Base-by-base conservation (phyloP, 805 yeast genomes). In the Candida dajiaensis region DNA sequence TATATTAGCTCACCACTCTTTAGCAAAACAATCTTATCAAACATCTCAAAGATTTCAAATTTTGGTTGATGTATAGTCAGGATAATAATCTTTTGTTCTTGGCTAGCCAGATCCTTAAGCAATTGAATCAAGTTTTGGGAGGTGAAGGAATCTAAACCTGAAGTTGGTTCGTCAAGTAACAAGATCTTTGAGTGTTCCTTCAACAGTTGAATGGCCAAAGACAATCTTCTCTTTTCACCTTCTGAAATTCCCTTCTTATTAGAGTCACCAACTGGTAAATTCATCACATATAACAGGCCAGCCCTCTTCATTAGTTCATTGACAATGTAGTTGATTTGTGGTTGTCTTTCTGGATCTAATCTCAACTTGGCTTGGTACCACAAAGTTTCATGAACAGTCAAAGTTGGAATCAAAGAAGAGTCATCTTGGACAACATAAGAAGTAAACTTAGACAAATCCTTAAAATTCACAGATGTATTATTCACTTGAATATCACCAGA, bases 371-470 rank as follows among this genome's bases (percentile, higher is more conserved):
- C 95, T 28, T 89, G 89, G 65, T 72, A 85, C 46, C 71, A 70
- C 20, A 88, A 65, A 0, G 95, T 86, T 63, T 88, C 96, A 42
- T 81, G 62, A 2, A 89, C 96, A 0, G 96, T 87, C 45, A 88
- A 67, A 8, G 80, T 71, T 1, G 92, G 77, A 37, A 86, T 66
- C 44, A 88, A 67, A 35, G 85, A 81, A 50, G 80, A 82, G 58
- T 88, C 96, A 53, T 83, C 87, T 58, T 88, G 96, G 6, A 86
- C 77, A 19, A 88, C 96, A 64, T 84, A 88, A 0, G 92, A 86
- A 74, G 22, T 78, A 54, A 29, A 72, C 65, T 41, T 68, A 54
- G 41, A 76, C 55, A 55, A 69, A 57, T 18, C 42, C 3, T 59
- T 47, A 15, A 56, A 56, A 2, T 71, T 61, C 9, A 76, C 67